Percentiles rank a stretch among this genome's conserved stretches.
Conservation (phyloP, 148 eudicot species). For the Linanthus parryae region DNA sequence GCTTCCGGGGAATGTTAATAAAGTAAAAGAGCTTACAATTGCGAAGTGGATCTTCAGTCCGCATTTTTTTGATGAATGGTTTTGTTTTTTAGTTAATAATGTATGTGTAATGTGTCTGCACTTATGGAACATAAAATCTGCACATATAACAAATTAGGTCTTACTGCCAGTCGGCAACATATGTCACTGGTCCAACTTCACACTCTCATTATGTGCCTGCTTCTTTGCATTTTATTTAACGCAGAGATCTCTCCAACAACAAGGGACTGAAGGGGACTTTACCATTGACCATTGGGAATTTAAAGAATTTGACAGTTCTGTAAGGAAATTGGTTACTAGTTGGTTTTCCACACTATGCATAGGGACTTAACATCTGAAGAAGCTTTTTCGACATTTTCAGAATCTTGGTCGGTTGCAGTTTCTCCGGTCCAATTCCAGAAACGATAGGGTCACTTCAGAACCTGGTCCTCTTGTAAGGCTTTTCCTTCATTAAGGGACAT, state of each 20-base stretch:
- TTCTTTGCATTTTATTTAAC: constrained; percentile 1
- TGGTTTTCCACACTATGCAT: constrained; percentile 4
- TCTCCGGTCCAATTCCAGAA: constrained; percentile 66
- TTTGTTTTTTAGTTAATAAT: not conserved
- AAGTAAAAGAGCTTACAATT: too few species aligned
- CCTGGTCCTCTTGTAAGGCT: constrained; percentile 62
- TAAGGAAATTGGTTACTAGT: constrained; percentile 30
- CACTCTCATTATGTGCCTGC: not conserved
- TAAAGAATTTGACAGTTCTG: constrained; percentile 50
- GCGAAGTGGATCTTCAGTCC: too few species aligned
- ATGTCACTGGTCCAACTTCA: too few species aligned
- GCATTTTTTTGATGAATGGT: not conserved
- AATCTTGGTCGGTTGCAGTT: constrained; percentile 71
- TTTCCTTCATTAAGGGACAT: constrained; percentile 1
- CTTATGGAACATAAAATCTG: too few species aligned
- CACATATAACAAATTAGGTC: too few species aligned
- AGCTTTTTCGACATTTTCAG: constrained; percentile 24
- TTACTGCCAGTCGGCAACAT: not conserved
- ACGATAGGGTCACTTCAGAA: constrained; percentile 63
- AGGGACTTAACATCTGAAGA: not conserved
- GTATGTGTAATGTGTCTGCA: too few species aligned
- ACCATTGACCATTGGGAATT: constrained; percentile 53
- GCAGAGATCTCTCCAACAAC: constrained; percentile 88
- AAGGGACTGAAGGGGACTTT: constrained; percentile 58
- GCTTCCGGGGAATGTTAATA: too few species aligned